Conservation (phyloP, 495 filamentous ascomycete species). For the Hyphodiscus hymeniophilus region DNA sequence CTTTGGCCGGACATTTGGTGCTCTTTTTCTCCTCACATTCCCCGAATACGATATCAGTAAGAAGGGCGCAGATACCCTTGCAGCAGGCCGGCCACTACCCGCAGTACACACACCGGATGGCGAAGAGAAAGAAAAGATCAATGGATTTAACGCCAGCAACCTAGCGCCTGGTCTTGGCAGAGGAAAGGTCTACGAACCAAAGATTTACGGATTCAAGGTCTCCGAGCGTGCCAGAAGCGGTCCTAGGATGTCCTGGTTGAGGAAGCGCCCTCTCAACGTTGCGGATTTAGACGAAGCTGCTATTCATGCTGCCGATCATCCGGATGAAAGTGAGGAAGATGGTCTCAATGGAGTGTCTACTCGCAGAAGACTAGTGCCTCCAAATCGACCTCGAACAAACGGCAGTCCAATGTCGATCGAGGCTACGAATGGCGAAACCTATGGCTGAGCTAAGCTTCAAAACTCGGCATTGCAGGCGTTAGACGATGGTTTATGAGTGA, state of each 20-base stretch:
- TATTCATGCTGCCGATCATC: conserved; percentile 39
- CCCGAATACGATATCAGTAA: conserved; percentile 80
- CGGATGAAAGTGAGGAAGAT: conserved; percentile 40
- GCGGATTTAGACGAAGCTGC: conserved; percentile 74
- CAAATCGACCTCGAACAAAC: conserved; percentile 27
- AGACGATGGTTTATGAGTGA: too few species aligned
- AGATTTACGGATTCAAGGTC: conserved; percentile 94
- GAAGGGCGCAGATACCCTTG: conserved; percentile 34
- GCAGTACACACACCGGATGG: conserved; percentile 32
- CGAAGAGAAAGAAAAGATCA: conserved; percentile 49
- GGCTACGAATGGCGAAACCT: conserved; percentile 25
- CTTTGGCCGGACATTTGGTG: conserved; percentile 91
- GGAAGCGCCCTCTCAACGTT: conserved; percentile 72
- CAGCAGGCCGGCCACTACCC: conserved; percentile 6
- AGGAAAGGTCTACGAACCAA: conserved; percentile 83
- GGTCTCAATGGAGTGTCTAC: conserved; percentile 29
- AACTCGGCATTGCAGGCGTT: not conserved
- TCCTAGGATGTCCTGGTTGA: conserved; percentile 93
- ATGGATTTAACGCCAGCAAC: conserved; percentile 76
- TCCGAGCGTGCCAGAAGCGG: conserved; percentile 78
- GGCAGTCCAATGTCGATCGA: conserved; percentile 47
- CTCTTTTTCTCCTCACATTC: conserved; percentile 95
- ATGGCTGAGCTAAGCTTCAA: not conserved
- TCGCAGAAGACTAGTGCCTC: conserved; percentile 22
- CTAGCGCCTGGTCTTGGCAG: conserved; percentile 79